Evolutionary conservation across 495 filamentous ascomycete species (phyloP).

Genomic region (Penicillium samsonianum): DNA sequence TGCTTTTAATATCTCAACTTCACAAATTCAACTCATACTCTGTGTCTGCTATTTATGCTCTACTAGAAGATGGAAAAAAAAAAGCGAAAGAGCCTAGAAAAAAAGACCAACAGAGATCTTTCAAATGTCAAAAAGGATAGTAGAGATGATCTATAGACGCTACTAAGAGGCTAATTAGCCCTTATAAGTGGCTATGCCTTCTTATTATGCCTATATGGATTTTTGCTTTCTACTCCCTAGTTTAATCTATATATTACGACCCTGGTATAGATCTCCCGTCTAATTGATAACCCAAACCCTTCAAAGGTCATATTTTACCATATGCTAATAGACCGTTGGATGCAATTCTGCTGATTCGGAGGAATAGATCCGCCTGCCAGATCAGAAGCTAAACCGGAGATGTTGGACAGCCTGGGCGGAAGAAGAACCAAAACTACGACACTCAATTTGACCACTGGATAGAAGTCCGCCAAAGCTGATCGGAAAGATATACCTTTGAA

Average conservation of each 20-base stretch:
- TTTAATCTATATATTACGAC: not conserved
- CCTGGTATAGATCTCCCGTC: not conserved
- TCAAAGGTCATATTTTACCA: not conserved
- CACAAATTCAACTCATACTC: not conserved
- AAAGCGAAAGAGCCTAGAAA: not conserved
- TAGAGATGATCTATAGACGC: not conserved
- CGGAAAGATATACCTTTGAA: not conserved
- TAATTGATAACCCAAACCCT: not conserved
- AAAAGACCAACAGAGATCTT: not conserved
- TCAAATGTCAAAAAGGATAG: not conserved
- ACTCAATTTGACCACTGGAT: too few species aligned
- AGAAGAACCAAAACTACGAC: too few species aligned
- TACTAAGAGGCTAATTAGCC: not conserved
- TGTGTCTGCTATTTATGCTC: not conserved
- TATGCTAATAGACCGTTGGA: too few species aligned
- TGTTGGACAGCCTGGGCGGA: too few species aligned
- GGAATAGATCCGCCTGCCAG: too few species aligned
- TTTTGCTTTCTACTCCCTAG: not conserved
- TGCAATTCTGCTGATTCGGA: too few species aligned
- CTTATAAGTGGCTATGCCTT: not conserved
- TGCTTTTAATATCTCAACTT: not conserved
- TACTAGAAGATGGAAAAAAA: not conserved
- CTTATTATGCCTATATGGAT: not conserved
- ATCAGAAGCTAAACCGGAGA: too few species aligned
- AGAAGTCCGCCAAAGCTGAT: not conserved